These are phyloP conservation scores for Penicillium hesseltinei DNA, from an alignment of 2,329 filamentous ascomycete genomes.

Conservation along the genomic window DNA sequence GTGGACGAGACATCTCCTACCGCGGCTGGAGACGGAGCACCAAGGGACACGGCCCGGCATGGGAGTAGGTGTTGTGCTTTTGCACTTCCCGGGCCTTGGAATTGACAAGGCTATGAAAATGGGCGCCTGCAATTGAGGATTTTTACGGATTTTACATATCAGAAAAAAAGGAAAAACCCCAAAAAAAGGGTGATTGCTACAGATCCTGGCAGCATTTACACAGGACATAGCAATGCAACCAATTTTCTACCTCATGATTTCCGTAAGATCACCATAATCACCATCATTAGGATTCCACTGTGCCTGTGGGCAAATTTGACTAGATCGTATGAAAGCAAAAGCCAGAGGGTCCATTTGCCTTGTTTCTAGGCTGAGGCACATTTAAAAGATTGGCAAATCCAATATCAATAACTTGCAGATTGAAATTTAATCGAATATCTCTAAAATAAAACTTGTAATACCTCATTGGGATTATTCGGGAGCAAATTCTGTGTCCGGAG, in stretches of 20 bases:
- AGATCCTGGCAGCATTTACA: neutral
- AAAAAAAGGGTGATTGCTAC: too few species aligned
- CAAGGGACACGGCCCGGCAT: neutral
- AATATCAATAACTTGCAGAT: neutral
- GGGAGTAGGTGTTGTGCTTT: neutral
- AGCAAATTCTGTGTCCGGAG: neutral
- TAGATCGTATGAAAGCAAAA: neutral
- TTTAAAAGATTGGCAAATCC: neutral
- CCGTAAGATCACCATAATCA: neutral
- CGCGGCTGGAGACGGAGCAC: neutral
- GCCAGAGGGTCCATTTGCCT: too few species aligned
- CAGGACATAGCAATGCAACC: neutral
- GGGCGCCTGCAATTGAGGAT: neutral
- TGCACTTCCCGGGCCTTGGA: neutral
- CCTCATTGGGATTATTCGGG: neutral
- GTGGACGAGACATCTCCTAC: conserved; percentile 1
- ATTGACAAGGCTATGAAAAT: neutral
- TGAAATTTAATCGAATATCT: neutral
- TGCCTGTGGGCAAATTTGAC: too few species aligned
- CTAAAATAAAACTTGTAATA: too few species aligned
- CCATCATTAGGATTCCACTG: neutral
- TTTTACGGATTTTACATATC: neutral
- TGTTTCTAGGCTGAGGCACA: too few species aligned
- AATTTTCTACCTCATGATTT: neutral
- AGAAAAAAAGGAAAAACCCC: neutral